A percentile compares a stretch with the other conserved stretches of the same genome.
phyloP scores from a whole-genome alignment of 345 rosid genomes.

The Stellera chamaejasme region DNA sequence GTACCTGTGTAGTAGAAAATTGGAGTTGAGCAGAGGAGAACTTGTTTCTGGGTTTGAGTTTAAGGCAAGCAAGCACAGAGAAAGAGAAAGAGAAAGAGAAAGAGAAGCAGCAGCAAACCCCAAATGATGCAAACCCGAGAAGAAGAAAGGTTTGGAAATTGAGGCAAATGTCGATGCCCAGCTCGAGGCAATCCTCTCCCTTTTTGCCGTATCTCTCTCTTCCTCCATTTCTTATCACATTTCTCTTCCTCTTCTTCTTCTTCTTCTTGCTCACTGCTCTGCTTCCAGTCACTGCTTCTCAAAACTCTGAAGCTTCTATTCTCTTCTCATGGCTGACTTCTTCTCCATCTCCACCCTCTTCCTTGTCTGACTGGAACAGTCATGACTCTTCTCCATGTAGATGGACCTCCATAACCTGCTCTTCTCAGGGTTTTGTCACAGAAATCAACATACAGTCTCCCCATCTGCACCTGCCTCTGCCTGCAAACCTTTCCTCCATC shows the following conservation, averaged over 20 bases:
- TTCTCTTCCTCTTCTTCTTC: slow-evolving; percentile 14
- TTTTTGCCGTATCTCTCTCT: slow-evolving; percentile 12
- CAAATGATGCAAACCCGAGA: slow-evolving; percentile 60
- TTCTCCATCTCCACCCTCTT: slow-evolving; percentile 32
- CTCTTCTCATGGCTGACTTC: slow-evolving; percentile 69
- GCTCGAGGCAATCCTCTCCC: slow-evolving; percentile 34
- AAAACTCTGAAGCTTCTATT: slow-evolving; percentile 45
- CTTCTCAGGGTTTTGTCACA: slow-evolving; percentile 55
- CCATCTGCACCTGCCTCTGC: slow-evolving; percentile 46
- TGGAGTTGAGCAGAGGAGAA: not conserved
- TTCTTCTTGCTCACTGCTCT: slow-evolving; percentile 22
- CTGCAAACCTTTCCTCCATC: slow-evolving; percentile 48
- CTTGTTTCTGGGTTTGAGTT: slow-evolving; percentile 37
- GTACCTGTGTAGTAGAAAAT: not conserved
- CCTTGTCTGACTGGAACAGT: slow-evolving; percentile 54
- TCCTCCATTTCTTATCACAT: slow-evolving; percentile 17
- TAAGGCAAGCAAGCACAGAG: slow-evolving; percentile 41
- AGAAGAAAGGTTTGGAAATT: slow-evolving; percentile 51
- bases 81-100: slow-evolving; percentile 21
- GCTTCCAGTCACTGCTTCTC: slow-evolving; percentile 15
- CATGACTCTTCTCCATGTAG: slow-evolving; percentile 59
- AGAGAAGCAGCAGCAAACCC: slow-evolving; percentile 22
- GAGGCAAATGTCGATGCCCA: slow-evolving; percentile 66
- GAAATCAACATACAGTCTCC: slow-evolving; percentile 53
- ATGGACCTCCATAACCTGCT: slow-evolving; percentile 76